Evolutionary conservation across 2,329 filamentous ascomycete genomes (phyloP), one percentile per base, ranked within the genome.

Genomic region (Pseudogymnoascus sp.): DNA sequence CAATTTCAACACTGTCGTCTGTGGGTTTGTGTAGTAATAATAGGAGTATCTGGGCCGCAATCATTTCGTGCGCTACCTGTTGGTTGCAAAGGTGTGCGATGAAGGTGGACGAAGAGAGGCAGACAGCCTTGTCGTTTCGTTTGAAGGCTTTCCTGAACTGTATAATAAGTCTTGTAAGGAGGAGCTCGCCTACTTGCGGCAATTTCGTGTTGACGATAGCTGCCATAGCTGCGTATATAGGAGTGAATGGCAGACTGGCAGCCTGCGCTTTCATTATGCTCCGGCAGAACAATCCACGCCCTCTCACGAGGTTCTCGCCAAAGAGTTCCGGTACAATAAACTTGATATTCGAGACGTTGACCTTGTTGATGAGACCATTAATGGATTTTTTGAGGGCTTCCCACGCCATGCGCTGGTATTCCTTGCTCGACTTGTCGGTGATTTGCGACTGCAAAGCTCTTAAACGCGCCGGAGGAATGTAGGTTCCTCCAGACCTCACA

Each of bases 381-480:
- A 99, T 96, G 57, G 90, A 94, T 79, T 99, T 99, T 79, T 99
- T 99, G 70, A 99, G 78, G 11, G 93, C 93, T 75, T 99, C 94
- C 94, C 94, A 99, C 7, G 92, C 91, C 90, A 99, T 96, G 69
- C 94, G 90, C 81, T 97, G 94, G 72, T 96, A 97, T 76, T 97
- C 94, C 75, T 96, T 95, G 75, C 88, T 95, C 60, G 83, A 87
- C 79, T 96, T 96, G 77, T 99, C 94, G 64, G 91, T 97, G 74
- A 99, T 96, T 75, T 96, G 91, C 60, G 92, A 90, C 77, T 99
- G 94, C 64, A 99, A 83, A 38, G 93, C 93, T 68, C 91, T 86
- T 71, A 99, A 79, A 67, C 91, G 84, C 59, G 93, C 93, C 0
- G 94, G 94, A 18, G 94, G 94, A 64, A 99, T 96, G 73, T 99